phyloP scores from a whole-genome alignment of 352 stramenopile species.

The Bremia lactucae region DNA sequence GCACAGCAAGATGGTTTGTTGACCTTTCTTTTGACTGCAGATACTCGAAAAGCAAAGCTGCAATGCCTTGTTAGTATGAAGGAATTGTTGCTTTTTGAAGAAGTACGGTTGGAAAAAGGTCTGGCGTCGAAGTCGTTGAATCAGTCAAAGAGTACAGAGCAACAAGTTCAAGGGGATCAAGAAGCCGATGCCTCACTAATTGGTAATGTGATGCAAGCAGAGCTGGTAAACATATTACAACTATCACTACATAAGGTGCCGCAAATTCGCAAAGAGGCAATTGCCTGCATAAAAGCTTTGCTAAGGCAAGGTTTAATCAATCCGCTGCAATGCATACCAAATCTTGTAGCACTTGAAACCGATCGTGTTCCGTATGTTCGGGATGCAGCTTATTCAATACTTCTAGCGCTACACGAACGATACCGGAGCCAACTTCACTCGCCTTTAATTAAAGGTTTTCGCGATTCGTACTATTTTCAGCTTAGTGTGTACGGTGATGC shows the following conservation, averaged over 20 bases:
- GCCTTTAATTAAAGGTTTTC: slow-evolving; percentile 50
- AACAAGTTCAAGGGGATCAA: slow-evolving; percentile 79
- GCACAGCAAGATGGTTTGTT: slow-evolving; percentile 65
- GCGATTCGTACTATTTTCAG: slow-evolving; percentile 58
- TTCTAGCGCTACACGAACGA: slow-evolving; percentile 51
- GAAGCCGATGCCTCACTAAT: slow-evolving; percentile 80
- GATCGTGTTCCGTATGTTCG: slow-evolving; percentile 58
- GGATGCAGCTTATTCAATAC: slow-evolving; percentile 52
- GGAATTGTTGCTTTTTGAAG: slow-evolving; percentile 57
- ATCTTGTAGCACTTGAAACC: slow-evolving; percentile 66
- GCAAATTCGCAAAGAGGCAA: slow-evolving; percentile 58
- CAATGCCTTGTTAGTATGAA: slow-evolving; percentile 72
- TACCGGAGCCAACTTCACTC: slow-evolving; percentile 42
- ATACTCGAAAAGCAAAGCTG: slow-evolving; percentile 36
- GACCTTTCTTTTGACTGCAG: slow-evolving; percentile 28
- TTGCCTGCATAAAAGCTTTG: slow-evolving; percentile 50
- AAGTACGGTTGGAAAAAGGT: slow-evolving; percentile 53
- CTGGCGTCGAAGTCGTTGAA: slow-evolving; percentile 27
- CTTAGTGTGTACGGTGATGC: slow-evolving; percentile 36
- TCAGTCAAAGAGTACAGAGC: slow-evolving; percentile 50
- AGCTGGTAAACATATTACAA: slow-evolving; percentile 50
- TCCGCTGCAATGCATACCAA: slow-evolving; percentile 65
- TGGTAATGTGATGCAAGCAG: slow-evolving; percentile 78
- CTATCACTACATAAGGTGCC: slow-evolving; percentile 43
- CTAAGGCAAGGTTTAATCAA: slow-evolving; percentile 74